phyloP scores from a whole-genome alignment of 1,284 basidiomycete species.

The Moniliella sp. region DNA sequence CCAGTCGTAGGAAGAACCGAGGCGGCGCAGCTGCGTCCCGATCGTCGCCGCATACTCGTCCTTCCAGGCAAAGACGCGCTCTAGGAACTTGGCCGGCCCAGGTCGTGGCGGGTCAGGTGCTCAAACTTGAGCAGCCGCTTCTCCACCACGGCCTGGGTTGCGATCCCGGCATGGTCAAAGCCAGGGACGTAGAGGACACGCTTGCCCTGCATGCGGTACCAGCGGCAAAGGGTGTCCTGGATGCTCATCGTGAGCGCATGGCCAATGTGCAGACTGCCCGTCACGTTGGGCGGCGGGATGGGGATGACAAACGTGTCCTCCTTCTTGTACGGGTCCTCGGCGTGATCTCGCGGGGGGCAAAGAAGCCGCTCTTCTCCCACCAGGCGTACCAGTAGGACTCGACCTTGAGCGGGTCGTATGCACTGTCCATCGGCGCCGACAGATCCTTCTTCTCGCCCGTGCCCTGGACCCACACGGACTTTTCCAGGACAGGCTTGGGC shows the following conservation, averaged over 20 bases:
- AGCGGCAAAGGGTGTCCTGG: conserved; percentile 48
- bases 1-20: conserved; percentile 91
- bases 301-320: conserved; percentile 57
- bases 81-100: conserved; percentile 73
- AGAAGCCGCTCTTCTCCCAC: conserved; percentile 80
- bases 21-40: conserved; percentile 63
- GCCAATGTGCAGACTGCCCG: conserved; percentile 83
- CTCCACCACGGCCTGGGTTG: conserved; percentile 93
- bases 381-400: conserved; percentile 96
- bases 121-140: conserved; percentile 65
- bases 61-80: conserved; percentile 89
- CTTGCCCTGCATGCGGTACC: conserved; percentile 58
- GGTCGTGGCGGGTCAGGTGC: conserved; percentile 69
- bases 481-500: conserved; percentile 21
- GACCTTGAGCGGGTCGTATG: conserved; percentile 83
- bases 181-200: conserved; percentile 77
- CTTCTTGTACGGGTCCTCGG: conserved; percentile 25
- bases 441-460: too few relatives aligned
- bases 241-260: conserved; percentile 82
- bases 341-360: conserved; percentile 45
- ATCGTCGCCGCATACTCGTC: conserved; percentile 83
- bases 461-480: too few relatives aligned
- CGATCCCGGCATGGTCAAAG: conserved; percentile 95
- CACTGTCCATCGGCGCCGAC: conserved; percentile 60
- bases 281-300: conserved; percentile 91